Evolutionary conservation across 768 basidiomycete genomes (phyloP).

Genomic region (Boletus reticulatus): DNA sequence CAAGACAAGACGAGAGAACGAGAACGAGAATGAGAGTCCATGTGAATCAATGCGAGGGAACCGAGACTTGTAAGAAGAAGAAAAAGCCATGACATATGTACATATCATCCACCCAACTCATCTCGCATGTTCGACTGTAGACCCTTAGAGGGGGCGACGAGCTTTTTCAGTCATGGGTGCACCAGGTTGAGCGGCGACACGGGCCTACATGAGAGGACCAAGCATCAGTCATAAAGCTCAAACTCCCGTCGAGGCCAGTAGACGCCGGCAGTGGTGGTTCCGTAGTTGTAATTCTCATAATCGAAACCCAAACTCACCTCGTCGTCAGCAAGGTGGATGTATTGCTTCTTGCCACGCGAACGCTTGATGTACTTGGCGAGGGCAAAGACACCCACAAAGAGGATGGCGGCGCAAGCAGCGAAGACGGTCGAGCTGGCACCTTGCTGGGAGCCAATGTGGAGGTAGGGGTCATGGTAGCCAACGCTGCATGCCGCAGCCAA

Average conservation of each 20-base stretch:
- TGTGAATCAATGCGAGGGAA: constrained; percentile 18
- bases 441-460: constrained; percentile 31
- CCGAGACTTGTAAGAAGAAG: constrained; percentile 4
- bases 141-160: constrained; percentile 23
- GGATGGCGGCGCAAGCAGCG: constrained; percentile 35
- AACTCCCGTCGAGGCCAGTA: constrained; percentile 2
- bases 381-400: constrained; percentile 33
- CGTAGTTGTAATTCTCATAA: constrained; percentile 8
- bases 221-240: constrained; percentile 6
- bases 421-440: constrained; percentile 33
- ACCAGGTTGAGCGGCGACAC: constrained; percentile 11
- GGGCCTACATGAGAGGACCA: constrained; percentile 11
- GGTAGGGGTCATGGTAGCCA: constrained; percentile 29
- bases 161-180: constrained; percentile 31
- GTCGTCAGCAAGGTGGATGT: constrained; percentile 36
- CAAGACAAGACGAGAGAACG: constrained; percentile 9
- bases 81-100: not conserved
- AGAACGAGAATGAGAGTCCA: constrained; percentile 13
- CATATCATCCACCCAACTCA: not conserved
- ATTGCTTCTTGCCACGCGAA: constrained; percentile 32
- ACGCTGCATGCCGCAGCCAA: constrained; percentile 43
- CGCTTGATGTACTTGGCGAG: constrained; percentile 37
- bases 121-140: not conserved
- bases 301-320: constrained; percentile 30
- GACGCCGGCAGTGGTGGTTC: constrained; percentile 6